Base-by-base conservation (phyloP, 2,329 filamentous ascomycete species). In the Hortaea werneckii region DNA sequence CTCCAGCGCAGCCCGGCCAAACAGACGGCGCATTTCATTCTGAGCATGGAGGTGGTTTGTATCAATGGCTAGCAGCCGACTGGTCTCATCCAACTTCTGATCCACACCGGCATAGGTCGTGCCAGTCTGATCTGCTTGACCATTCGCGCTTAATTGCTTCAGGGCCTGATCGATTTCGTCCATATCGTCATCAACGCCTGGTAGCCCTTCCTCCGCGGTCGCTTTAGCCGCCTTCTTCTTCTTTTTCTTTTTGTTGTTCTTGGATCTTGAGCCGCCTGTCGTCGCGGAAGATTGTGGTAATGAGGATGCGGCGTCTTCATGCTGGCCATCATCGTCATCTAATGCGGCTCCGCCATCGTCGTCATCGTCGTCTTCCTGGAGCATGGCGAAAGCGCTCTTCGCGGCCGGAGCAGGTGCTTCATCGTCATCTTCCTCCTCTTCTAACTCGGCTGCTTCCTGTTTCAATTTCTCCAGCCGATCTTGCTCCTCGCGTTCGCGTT, bases 11-110 rank as follows among this genome's bases (percentile, higher is more conserved):
- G 79, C 75, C 50, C 75, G 76, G 4, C 83, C 83, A 61, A 86
- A 87, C 0, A 87, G 68, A 52, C 75, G 78, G 47, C 80, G 83
- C 87, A 98, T 95, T 69, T 98, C 92, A 58, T 95, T 94, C 32
- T 83, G 74, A 6, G 86, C 86, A 61, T 90, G 89, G 8, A 98
- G 76, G 55, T 88, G 79, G 54, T 85, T 77, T 0, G 82, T 78
- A 54, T 84, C 81, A 43, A 86, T 69, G 2, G 74, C 67, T 0
- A 86, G 68, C 9, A 84, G 64, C 13, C 72, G 62, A 48, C 67
- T 65, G 62, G 77, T 50, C 70, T 71, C 72, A 41, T 75, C 65
- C 40, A 67, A 61, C 42, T 68, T 67, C 44, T 65, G 62, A 46
- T 66, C 58, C 3, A 59, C 43, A 5, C 58, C 58, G 26, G 51